These are phyloP conservation scores for Coriaria nepalensis DNA, from an alignment of 306 rosid genomes.

Conservation along the genomic window DNA sequence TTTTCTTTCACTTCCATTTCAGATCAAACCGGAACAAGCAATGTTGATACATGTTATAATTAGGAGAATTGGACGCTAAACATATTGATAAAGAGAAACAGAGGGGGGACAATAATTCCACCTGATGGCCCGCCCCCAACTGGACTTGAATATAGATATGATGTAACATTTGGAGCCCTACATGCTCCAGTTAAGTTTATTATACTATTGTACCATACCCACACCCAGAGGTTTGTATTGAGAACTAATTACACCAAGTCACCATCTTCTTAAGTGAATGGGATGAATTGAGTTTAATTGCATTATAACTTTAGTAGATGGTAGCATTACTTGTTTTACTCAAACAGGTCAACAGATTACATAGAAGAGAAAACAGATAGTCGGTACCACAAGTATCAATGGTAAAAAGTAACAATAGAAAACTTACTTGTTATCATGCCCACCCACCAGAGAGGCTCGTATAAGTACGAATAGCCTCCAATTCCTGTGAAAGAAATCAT, in stretches of 20 bases:
- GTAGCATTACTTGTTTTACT: no score
- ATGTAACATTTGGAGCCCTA: no score
- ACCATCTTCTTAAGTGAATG: no score
- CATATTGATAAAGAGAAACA: not conserved
- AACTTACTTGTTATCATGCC: constrained; percentile 99
- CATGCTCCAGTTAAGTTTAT: no score
- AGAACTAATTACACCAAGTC: no score
- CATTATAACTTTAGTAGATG: no score
- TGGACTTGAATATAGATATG: no score
- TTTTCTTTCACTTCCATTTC: constrained; percentile 1
- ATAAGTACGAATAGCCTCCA: constrained; percentile 96
- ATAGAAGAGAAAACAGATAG: constrained; percentile 3
- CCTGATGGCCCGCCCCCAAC: no score
- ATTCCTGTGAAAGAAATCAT: constrained; percentile 44
- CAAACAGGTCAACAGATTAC: not conserved
- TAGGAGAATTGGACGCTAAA: not conserved
- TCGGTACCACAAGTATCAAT: constrained; percentile 3
- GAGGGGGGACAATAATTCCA: no score
- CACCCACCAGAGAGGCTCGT: constrained; percentile 99
- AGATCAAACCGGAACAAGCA: constrained; percentile 4
- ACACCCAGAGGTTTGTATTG: no score
- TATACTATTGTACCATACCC: no score
- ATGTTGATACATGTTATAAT: not conserved
- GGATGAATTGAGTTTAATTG: no score
- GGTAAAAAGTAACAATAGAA: constrained; percentile 10